Percentiles rank a stretch among this genome's conserved stretches.
These are phyloP conservation scores for Annulohypoxylon moriforme DNA, from an alignment of 495 filamentous ascomycete species.

Conservation along the genomic window DNA sequence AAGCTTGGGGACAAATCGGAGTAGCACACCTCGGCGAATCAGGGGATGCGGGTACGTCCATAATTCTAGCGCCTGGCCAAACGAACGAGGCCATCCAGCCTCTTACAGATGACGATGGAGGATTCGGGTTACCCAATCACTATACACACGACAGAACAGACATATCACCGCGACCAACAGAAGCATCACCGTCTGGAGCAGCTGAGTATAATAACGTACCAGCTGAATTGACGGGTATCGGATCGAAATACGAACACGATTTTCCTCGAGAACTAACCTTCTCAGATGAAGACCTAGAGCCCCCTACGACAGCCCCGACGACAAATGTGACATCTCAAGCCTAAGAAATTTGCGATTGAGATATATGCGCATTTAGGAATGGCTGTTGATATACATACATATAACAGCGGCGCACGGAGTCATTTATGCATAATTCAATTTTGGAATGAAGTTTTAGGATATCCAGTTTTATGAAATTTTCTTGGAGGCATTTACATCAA, in stretches of 20 bases:
- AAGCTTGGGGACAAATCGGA: conserved; percentile 1
- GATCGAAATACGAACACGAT: conserved; percentile 27
- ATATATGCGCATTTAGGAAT: conserved; percentile 9
- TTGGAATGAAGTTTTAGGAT: conserved; percentile 5
- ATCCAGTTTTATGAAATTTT: conserved; percentile 13
- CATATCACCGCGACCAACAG: conserved; percentile 39
- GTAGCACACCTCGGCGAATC: neutral
- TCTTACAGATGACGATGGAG: conserved; percentile 11
- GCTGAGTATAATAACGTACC: conserved; percentile 23
- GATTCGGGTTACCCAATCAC: conserved; percentile 16
- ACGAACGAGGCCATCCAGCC: conserved; percentile 8
- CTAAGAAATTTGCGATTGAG: conserved; percentile 24
- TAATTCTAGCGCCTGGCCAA: neutral
- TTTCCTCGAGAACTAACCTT: conserved; percentile 12
- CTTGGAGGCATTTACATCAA: neutral
- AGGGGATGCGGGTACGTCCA: neutral
- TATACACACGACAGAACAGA: conserved; percentile 41
- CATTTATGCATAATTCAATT: conserved; percentile 27
- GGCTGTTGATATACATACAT: conserved; percentile 27
- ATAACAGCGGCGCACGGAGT: conserved; percentile 35
- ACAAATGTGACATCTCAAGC: conserved; percentile 33
- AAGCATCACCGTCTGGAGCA: conserved; percentile 26
- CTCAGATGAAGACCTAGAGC: conserved; percentile 36
- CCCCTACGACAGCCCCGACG: conserved; percentile 25
- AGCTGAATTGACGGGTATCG: conserved; percentile 35